Percentiles rank a stretch among this genome's conserved stretches.
Conservation (phyloP, 2,329 filamentous ascomycete genomes). For the Colletotrichum tabaci region DNA sequence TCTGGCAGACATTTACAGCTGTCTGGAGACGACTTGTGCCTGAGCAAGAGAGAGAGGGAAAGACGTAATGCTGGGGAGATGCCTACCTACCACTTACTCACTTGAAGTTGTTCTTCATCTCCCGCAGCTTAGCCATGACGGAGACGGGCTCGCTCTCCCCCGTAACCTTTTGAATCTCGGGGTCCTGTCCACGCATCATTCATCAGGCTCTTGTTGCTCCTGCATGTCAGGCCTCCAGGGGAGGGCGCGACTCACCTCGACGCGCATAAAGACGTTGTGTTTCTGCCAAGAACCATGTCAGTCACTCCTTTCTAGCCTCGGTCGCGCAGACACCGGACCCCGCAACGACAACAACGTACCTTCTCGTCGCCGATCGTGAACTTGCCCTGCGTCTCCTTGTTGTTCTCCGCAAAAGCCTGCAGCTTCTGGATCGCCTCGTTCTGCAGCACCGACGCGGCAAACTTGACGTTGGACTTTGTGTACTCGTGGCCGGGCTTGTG, state of each 20-base stretch:
- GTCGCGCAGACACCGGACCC: neutral
- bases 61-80: neutral
- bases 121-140: slow-evolving; percentile 88
- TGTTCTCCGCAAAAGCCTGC: slow-evolving; percentile 81
- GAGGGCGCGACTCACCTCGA: slow-evolving; percentile 71
- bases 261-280: slow-evolving; percentile 97
- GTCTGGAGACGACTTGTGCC: neutral
- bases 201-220: too few species aligned
- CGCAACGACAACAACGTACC: slow-evolving; percentile 61
- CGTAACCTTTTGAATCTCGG: slow-evolving; percentile 85
- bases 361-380: slow-evolving; percentile 99
- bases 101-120: slow-evolving; percentile 89
- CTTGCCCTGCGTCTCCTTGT: slow-evolving; percentile 91
- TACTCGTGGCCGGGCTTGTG: slow-evolving; percentile 90
- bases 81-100: slow-evolving; percentile 59
- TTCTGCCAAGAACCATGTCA: slow-evolving; percentile 63
- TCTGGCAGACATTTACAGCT: neutral
- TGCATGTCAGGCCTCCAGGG: too few species aligned
- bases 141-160: slow-evolving; percentile 84
- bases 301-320: neutral
- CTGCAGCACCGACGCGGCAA: slow-evolving; percentile 82
- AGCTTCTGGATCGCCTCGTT: slow-evolving; percentile 84
- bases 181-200: slow-evolving; percentile 69
- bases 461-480: slow-evolving; percentile 96
- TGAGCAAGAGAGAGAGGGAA: too few species aligned